These are phyloP conservation scores for Juglanconis oblonga DNA, from an alignment of 2,329 filamentous ascomycete genomes.

Conservation along the genomic window DNA sequence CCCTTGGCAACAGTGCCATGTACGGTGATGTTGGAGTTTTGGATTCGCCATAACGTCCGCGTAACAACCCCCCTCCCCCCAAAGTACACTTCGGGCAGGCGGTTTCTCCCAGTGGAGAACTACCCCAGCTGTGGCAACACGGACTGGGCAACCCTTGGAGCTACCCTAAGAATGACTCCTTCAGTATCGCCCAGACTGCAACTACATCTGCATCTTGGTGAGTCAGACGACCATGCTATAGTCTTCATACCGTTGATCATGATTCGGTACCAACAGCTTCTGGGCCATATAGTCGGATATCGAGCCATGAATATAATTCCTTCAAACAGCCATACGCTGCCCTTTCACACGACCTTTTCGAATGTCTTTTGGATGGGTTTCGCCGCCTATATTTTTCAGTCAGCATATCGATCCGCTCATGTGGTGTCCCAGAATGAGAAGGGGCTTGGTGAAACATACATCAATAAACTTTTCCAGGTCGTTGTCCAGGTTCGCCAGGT, in stretches of 20 bases:
- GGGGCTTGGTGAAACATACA: slow-evolving; percentile 43
- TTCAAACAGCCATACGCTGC: not conserved
- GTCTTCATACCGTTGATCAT: too few species aligned
- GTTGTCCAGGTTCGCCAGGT: slow-evolving; percentile 84
- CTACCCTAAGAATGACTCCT: not conserved
- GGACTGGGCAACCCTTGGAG: not conserved
- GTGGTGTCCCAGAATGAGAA: not conserved
- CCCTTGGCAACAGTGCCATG: too few species aligned
- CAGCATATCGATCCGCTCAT: not conserved
- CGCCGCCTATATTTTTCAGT: slow-evolving; percentile 57
- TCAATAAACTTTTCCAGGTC: slow-evolving; percentile 94
- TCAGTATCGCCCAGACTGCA: not conserved
- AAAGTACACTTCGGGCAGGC: too few species aligned
- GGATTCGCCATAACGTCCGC: too few species aligned
- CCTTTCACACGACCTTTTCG: slow-evolving; percentile 62
- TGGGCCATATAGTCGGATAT: not conserved
- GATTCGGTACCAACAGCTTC: not conserved
- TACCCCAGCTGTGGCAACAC: not conserved
- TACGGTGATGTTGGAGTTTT: too few species aligned
- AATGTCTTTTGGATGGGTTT: slow-evolving; percentile 86
- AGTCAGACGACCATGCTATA: not conserved
- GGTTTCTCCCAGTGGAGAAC: not conserved
- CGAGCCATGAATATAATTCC: not conserved
- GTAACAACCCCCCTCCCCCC: too few species aligned
- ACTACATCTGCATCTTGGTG: not conserved